These are phyloP conservation scores for Haplosporangium sp. DNA, from an alignment of 371 early-diverging fungal genomes.

Conservation along the genomic window DNA sequence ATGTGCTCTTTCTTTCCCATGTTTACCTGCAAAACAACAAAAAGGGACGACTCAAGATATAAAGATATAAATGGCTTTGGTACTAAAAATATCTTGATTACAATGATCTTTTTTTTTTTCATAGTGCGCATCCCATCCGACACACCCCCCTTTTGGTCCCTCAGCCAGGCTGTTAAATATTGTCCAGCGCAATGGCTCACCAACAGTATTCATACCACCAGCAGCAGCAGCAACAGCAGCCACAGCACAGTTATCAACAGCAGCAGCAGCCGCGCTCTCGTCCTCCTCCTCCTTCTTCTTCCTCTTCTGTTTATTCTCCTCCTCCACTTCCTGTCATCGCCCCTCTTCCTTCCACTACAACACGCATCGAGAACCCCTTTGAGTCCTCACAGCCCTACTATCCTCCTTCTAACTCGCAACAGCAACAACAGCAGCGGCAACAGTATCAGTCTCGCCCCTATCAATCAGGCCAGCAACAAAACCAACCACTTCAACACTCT, in stretches of 20 bases:
- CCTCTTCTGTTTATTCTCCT: background rate
- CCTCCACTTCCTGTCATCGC: background rate
- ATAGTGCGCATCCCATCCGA: too few species aligned
- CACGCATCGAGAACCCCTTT: background rate
- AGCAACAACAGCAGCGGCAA: slow-evolving; percentile 9
- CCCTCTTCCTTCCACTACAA: background rate
- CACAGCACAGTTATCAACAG: background rate
- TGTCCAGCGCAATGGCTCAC: too few species aligned
- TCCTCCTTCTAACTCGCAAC: slow-evolving; percentile 4
- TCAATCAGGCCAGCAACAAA: too few species aligned
- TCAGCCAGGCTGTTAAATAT: too few species aligned
- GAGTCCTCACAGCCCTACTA: slow-evolving; percentile 1
- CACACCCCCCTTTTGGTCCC: slow-evolving; percentile 5
- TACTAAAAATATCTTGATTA: too few species aligned
- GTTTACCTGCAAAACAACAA: too few species aligned
- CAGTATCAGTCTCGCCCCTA: background rate
- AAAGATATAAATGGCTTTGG: too few species aligned
- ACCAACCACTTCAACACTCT: background rate
- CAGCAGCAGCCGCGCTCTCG: slow-evolving; percentile 4
- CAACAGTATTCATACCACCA: slow-evolving; percentile 2
- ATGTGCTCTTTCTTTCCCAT: too few species aligned
- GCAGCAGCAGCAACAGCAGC: slow-evolving; percentile 14
- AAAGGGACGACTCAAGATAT: too few species aligned
- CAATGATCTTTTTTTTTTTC: too few species aligned
- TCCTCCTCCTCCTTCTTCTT: slow-evolving; percentile 5